Evolutionary conservation across 768 basidiomycete genomes (phyloP), one percentile per base, ranked within the genome.

Genomic region (Agaricus subrufescens): DNA sequence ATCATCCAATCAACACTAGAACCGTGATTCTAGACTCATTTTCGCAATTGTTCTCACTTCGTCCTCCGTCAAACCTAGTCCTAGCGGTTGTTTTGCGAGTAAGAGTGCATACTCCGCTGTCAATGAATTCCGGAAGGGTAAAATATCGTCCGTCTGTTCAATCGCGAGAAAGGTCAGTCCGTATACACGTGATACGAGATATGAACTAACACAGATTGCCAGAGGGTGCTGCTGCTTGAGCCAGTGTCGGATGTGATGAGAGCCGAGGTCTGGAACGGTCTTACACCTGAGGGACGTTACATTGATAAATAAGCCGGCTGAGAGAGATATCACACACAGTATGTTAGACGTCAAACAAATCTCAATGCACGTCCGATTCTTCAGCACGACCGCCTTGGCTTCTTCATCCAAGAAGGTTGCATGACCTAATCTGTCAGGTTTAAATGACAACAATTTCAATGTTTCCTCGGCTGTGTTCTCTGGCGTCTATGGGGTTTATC

Each of bases 311-410:
- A 10, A 45, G 26, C 14, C 27, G 19, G 30, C 43, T 37, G 1
- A 39, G 39, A 9, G 40, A 42, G 38, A 23, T 3, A 48, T 8
- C 71, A 19, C 85, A 52, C 65, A 88, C 83, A 91, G 60, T 10
- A 93, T 64, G 68, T 93, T 93, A 0, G 91, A 92, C 15, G 79
- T 85, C 29, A 94, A 75, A 65, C 91, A 94, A 43, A 94, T 85
- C 68, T 94, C 91, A 40, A 93, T 79, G 64, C 83, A 83, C 43
- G 80, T 80, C 38, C 81, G 77, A 26, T 73, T 68, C 34, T 72
- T 58, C 52, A 80, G 69, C 7, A 91, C 87, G 40, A 84, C 65
- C 1, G 72, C 67, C 58, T 81, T 79, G 0, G 83, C 81, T 46
- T 82, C 80, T 2, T 81, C 79, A 56, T 83, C 73, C 25, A 94